Percentiles rank a stretch among this genome's conserved stretches.
These are phyloP conservation scores for Porcisia deanei DNA, from an alignment of 208 protist genomes.

Conservation along the genomic window DNA sequence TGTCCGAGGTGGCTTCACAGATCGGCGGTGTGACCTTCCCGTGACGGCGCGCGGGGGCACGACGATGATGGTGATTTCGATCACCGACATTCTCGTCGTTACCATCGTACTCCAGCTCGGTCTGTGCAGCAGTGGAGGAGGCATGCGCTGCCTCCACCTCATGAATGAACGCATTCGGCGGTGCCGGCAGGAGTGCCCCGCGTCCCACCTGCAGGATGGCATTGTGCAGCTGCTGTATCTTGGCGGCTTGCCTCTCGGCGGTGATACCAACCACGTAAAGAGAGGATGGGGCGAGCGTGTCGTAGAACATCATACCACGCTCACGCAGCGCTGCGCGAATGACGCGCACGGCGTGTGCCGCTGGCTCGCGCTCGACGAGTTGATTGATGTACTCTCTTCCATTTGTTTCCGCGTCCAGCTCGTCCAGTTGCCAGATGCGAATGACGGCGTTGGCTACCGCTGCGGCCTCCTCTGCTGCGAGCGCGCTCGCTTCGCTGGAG, in stretches of 20 bases:
- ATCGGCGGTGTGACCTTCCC: neutral
- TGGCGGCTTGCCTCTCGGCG: conserved; percentile 18
- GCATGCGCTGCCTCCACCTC: neutral
- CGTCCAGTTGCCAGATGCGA: conserved; percentile 77
- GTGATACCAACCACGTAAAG: conserved; percentile 64
- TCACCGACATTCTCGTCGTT: neutral
- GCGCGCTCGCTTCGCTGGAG: conserved; percentile 5
- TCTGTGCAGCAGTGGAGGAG: neutral
- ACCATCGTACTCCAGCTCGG: neutral
- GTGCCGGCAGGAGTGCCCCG: conserved; percentile 60
- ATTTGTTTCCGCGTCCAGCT: conserved; percentile 58
- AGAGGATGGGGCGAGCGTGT: conserved; percentile 56
- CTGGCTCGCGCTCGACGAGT: conserved; percentile 81
- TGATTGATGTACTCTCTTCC: conserved; percentile 63
- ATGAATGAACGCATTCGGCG: conserved; percentile 25
- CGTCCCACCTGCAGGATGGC: conserved; percentile 65
- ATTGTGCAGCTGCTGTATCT: conserved; percentile 57
- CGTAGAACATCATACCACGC: conserved; percentile 85
- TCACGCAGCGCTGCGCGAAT: conserved; percentile 73
- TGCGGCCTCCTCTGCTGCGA: neutral
- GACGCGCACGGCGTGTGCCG: conserved; percentile 67
- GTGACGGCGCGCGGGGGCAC: neutral
- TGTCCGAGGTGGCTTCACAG: neutral
- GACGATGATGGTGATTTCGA: neutral
- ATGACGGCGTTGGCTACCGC: conserved; percentile 12